Evolutionary conservation across 768 basidiomycete species (phyloP), one percentile per base, ranked within the genome.

Genomic region (Pisolithus orientalis): DNA sequence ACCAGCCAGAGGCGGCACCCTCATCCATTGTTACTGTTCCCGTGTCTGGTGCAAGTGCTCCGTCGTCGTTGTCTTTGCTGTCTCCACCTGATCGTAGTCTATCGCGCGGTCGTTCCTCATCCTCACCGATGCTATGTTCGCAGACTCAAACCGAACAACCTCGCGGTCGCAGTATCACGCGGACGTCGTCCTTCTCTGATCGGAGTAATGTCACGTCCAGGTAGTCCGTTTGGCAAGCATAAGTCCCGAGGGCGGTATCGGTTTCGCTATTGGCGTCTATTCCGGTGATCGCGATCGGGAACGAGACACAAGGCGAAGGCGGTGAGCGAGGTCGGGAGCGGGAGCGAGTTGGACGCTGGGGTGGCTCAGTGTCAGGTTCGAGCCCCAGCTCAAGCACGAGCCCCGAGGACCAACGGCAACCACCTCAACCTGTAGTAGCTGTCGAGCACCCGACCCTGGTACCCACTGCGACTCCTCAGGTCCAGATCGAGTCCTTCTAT

Each of bases 161-260:
- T 24, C 76, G 84, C 13, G 83, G 84, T 3, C 72, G 83, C 21
- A 82, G 82, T 39, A 70, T 70, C 46, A 74, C 80, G 17, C 76
- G 81, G 38, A 77, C 76, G 6, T 72, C 80, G 14, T 79, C 82
- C 1, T 80, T 80, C 42, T 79, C 78, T 47, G 81, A 81, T 55
- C 71, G 77, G 8, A 76, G 77, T 14, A 66, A 70, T 48, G 52
- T 71, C 54, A 54, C 60, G 25, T 56, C 68, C 6, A n/a, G 73
- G 69, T 31, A 72, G 66, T 47, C 68, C 70, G n/a, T 42, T 69
- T 17, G 70, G 70, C 34, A 71, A 71, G 66, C 44, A 32, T 75
- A 51, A 70, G 69, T 34, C 77, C 77, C 7, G 77, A 77, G 6
- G 67, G 56, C 43, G 56, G 47, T 38, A 43, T 62, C 9, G 60